phyloP scores from a whole-genome alignment of 2,329 filamentous ascomycete genomes.

The Drechslerella stenobrocha region DNA sequence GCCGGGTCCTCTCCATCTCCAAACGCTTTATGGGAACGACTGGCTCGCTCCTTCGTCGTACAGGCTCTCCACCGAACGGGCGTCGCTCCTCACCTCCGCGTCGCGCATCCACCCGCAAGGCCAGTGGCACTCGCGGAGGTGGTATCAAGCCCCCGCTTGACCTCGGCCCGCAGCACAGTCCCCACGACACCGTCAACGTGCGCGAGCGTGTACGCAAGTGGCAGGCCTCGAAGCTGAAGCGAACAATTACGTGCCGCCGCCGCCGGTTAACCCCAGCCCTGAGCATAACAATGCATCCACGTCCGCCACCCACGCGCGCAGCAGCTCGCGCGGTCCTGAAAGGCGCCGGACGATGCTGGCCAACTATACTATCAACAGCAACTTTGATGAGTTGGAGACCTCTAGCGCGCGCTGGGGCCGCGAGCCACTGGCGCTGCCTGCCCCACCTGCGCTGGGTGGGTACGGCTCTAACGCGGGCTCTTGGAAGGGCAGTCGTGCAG shows the following conservation, averaged over 20 bases:
- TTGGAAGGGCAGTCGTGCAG: conserved; percentile 33
- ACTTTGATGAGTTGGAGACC: conserved; percentile 42
- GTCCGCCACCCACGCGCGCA: background rate
- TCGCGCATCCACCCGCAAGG: conserved; percentile 30
- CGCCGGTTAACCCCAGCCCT: conserved; percentile 8
- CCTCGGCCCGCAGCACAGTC: conserved; percentile 50
- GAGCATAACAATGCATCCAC: background rate
- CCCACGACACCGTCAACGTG: conserved; percentile 52
- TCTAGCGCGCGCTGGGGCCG: conserved; percentile 37
- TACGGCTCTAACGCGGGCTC: conserved; percentile 45
- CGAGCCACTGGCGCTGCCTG: conserved; percentile 41
- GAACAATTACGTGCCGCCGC: conserved; percentile 23
- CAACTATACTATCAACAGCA: conserved; percentile 29
- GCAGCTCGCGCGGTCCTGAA: conserved; percentile 24
- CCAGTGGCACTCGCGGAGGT: conserved; percentile 20
- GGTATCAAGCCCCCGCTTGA: conserved; percentile 50
- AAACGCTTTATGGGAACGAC: conserved; percentile 44
- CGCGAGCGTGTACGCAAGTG: conserved; percentile 52
- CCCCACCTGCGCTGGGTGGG: conserved; percentile 42
- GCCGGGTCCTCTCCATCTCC: conserved; percentile 41
- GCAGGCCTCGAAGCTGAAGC: conserved; percentile 51
- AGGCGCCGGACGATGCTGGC: conserved; percentile 46
- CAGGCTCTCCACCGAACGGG: conserved; percentile 39
- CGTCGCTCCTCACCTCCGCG: conserved; percentile 43
- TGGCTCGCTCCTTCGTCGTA: conserved; percentile 40